Evolutionary conservation across 129 eudicot species (phyloP).

Genomic region (Artemisia argyi): DNA sequence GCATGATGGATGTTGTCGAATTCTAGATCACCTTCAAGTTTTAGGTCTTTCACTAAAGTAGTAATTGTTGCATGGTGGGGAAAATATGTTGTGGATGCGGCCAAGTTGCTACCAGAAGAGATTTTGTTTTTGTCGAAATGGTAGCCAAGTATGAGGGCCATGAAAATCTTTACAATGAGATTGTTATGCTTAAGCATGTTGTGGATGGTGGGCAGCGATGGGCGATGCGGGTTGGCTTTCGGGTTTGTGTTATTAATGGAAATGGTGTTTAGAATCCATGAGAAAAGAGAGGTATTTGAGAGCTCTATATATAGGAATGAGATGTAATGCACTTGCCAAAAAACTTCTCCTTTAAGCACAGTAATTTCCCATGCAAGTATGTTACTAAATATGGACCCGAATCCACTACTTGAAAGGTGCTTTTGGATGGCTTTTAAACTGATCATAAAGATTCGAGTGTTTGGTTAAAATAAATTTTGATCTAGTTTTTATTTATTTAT

Average conservation of each 20-base stretch:
- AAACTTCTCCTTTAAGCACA: slow-evolving; percentile 9
- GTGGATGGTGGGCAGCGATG: slow-evolving; percentile 17
- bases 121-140: slow-evolving; percentile 37
- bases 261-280: slow-evolving; percentile 36
- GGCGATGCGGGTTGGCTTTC: slow-evolving; percentile 25
- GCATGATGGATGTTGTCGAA: slow-evolving; percentile 57
- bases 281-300: slow-evolving; percentile 34
- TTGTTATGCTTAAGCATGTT: slow-evolving; percentile 37
- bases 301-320: slow-evolving; percentile 45
- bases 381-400: slow-evolving; percentile 15
- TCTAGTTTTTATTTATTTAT: no score
- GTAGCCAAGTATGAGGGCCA: slow-evolving; percentile 46
- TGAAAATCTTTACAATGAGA: slow-evolving; percentile 43
- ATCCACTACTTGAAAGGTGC: neutral
- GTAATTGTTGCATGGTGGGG: slow-evolving; percentile 34
- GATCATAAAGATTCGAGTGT: neutral
- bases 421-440: neutral
- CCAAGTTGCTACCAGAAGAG: slow-evolving; percentile 46
- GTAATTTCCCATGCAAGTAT: slow-evolving; percentile 21
- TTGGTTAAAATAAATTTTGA: neutral
- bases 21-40: slow-evolving; percentile 52
- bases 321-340: slow-evolving; percentile 28
- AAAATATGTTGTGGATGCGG: slow-evolving; percentile 39
- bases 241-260: slow-evolving; percentile 17
- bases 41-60: slow-evolving; percentile 29